Conservation (phyloP, 225 moss, liverwort and hornwort genomes). For the Ulota crispa region DNA sequence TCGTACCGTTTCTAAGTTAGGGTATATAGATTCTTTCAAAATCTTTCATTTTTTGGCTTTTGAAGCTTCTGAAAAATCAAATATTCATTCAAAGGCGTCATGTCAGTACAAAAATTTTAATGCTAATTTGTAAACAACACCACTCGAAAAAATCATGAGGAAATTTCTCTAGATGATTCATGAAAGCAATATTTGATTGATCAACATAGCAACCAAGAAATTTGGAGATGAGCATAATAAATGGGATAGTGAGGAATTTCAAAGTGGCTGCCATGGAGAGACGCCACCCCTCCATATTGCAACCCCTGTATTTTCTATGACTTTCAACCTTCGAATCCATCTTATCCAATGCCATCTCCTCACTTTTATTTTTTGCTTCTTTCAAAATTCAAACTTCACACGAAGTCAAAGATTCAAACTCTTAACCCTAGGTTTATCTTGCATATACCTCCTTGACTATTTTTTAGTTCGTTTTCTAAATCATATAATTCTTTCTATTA, state of each 20-base stretch:
- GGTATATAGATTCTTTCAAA: too few relatives aligned
- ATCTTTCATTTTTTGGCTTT: background rate
- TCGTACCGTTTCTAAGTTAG: too few relatives aligned
- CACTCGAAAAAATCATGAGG: background rate
- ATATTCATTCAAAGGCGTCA: background rate
- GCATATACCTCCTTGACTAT: too few relatives aligned
- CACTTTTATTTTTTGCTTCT: background rate
- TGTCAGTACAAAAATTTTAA: background rate
- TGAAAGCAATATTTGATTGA: background rate
- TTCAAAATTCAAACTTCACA: background rate
- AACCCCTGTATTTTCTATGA: slow-evolving; percentile 17
- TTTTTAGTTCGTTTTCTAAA: too few relatives aligned
- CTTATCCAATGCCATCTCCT: background rate
- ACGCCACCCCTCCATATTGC: slow-evolving; percentile 18
- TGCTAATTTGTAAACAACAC: background rate
- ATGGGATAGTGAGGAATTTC: background rate
- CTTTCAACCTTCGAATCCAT: slow-evolving; percentile 14
- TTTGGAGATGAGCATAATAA: background rate
- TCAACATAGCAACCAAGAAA: background rate
- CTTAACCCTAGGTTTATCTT: background rate
- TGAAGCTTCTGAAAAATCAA: background rate
- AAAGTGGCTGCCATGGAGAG: background rate
- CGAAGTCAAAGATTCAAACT: background rate
- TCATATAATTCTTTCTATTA: too few relatives aligned
- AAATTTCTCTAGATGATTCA: too few relatives aligned